Base-by-base conservation (phyloP, 2,329 filamentous ascomycete genomes). In the Neopestalotiopsis sp. region DNA sequence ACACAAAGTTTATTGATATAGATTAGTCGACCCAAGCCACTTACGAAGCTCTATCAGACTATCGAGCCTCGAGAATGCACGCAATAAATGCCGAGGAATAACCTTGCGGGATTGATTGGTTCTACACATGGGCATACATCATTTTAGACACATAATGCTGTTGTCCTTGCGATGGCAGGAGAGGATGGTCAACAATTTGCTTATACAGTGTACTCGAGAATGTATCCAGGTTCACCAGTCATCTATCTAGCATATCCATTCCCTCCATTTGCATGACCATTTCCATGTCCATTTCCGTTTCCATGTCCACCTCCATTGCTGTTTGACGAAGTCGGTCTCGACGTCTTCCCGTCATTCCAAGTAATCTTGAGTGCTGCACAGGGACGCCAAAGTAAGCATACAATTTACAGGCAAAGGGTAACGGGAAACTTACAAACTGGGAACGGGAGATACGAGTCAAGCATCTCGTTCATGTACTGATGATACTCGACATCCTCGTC, bases 401-500 rank as follows among this genome's bases (percentile, higher is more conserved):
- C 45, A 3, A 20, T 7, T 9, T 28, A 28, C n/a, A 20, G 6
- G 4, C 9, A 52, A n/a, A 61, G 20, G 17, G 2, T n/a, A 4
- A 40, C 9, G 28, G 17, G 20, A 12, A n/a, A 40, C 59, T 61
- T 40, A 61, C 59, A 61, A 40, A 34, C 34, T 40, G 59, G 32
- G 20, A 61, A 34, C 9, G 59, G 59, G 3, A 61, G 34, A 30
- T 61, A 61, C 13, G 59, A 61, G 5, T 61, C 59, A 17, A 34
- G n/a, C 59, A 61, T 61, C 59, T 61, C 59, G 32, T 14, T 61
- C 32, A 61, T 17, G 6, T 61, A 61, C 59, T 17, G n/a, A 38
- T 61, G 59, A 24, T 61, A 61, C 5, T 7, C 9, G 4, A 61
- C n/a, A 17, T 61, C 59, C 32, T 38, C 59, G 30, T 61, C 59